These are phyloP conservation scores for Magnaporthales sp. DNA, from an alignment of 2,329 filamentous ascomycete species.

Conservation along the genomic window DNA sequence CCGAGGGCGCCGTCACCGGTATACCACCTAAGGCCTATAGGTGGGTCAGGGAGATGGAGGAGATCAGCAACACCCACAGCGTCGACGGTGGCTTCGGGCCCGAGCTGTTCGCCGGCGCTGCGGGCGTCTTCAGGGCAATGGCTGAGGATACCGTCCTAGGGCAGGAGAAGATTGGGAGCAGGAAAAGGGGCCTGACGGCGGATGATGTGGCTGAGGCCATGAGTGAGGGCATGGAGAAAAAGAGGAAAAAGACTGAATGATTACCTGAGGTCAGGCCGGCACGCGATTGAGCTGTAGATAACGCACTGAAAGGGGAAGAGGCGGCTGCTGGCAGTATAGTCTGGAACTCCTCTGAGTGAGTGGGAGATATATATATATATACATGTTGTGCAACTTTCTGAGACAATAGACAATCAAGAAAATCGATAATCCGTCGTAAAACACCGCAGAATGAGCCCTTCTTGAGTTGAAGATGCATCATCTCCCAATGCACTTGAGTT, in stretches of 20 bases:
- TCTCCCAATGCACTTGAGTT: neutral
- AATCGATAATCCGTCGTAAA: neutral
- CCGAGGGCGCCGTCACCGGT: constrained; percentile 30
- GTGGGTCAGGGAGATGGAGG: constrained; percentile 70
- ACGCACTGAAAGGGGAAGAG: neutral
- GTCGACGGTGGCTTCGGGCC: constrained; percentile 54
- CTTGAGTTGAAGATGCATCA: neutral
- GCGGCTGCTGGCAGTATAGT: neutral
- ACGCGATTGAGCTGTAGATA: neutral
- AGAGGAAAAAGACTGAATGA: constrained; percentile 15
- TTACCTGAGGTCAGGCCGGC: neutral
- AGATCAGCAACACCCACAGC: constrained; percentile 59
- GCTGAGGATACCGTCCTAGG: constrained; percentile 54
- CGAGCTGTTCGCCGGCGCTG: constrained; percentile 47
- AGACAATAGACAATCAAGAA: neutral
- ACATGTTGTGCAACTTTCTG: neutral
- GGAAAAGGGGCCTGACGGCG: constrained; percentile 45
- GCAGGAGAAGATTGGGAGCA: constrained; percentile 45
- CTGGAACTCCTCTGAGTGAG: neutral
- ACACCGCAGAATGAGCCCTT: neutral
- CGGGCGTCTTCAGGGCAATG: constrained; percentile 51
- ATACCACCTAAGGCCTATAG: constrained; percentile 71
- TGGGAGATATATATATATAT: neutral
- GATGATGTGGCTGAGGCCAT: constrained; percentile 23
- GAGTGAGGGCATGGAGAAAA: constrained; percentile 15